Percentiles rank a stretch among this genome's conserved stretches.
Evolutionary conservation across 768 basidiomycete species (phyloP).

Genomic region (Leccinellum rugosiceps): DNA sequence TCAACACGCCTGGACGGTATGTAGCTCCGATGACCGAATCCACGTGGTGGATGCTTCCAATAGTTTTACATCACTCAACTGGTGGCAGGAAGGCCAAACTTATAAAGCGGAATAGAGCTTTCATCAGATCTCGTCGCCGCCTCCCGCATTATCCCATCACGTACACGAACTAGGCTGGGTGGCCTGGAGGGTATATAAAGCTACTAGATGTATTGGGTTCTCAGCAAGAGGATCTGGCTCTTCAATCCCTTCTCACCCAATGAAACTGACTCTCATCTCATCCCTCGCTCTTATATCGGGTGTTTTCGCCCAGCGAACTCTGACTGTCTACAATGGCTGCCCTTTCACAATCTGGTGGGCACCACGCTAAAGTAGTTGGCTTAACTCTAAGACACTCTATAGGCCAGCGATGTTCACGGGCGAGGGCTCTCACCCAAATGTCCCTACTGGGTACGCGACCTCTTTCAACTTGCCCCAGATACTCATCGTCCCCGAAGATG

Average conservation of each 20-base stretch:
- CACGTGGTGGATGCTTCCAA: not conserved
- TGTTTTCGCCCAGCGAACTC: constrained; percentile 46
- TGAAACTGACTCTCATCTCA: constrained; percentile 24
- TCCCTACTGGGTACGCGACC: no score
- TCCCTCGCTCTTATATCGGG: constrained; percentile 30
- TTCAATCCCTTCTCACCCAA: constrained; percentile 3
- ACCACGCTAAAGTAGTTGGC: not conserved
- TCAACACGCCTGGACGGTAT: not conserved
- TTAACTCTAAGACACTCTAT: no score
- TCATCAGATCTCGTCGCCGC: no score
- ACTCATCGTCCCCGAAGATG: constrained; percentile 25
- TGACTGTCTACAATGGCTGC: constrained; percentile 60
- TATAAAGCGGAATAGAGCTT: no score
- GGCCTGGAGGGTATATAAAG: no score
- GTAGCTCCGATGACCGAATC: not conserved
- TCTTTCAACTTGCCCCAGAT: not conserved
- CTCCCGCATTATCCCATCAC: not conserved
- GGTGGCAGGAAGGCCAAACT: not conserved
- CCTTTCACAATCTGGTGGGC: constrained; percentile 66
- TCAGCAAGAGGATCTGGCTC: not conserved
- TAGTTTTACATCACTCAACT: not conserved
- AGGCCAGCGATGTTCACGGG: no score
- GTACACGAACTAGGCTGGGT: not conserved
- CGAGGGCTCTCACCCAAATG: no score
- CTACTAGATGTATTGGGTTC: no score